Base-by-base conservation (phyloP, 257 asterid species). In the Gardenia jasminoides region DNA sequence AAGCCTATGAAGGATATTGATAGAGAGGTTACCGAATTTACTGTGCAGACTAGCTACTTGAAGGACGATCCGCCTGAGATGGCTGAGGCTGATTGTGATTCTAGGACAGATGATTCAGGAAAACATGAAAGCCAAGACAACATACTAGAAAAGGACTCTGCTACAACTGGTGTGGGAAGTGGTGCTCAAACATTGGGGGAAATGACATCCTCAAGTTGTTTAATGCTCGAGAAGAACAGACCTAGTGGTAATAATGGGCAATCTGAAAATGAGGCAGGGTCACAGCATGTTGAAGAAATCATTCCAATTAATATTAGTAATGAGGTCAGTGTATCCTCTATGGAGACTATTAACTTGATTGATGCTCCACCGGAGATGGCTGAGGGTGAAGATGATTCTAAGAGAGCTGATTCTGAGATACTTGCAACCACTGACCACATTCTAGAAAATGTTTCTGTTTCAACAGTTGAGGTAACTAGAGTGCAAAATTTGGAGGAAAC, bases 271-370 rank as follows among this genome's bases (percentile, higher is more conserved):
- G 81, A 72, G 44, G 61, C 54, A 75, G 75, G 74, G 36, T 16
- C 74, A 28, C 73, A 66, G 54, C 61, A 22, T 65, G n/a, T 66
- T 74, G 79, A 67, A 54, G 67, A 67, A 44, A 58, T 62, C 68
- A 20, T 75, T 48, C 48, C 28, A 48, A n/a, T 33, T 28, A 74
- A 41, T 65, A 19, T 76, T 47, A 54, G 48, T 62, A 36, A 22
- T 69, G 82, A 59, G 67, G 77, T 68, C 52, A 36, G 43, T 68
- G 54, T 79, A 30, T 48, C 81, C 71, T 68, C 58, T 62, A 65
- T 41, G 76, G 66, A 70, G 74, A 43, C 59, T 72, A 46, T 36
- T 10, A 50, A 30, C 31, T 54, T 56, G 79, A 52, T 56, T 13
- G 72, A 64, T 31, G 30, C 56, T 22, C 67, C 20, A 58, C 56